Evolutionary conservation across 148 eudicot genomes (phyloP).

Genomic region (Amaranthus palmeri): DNA sequence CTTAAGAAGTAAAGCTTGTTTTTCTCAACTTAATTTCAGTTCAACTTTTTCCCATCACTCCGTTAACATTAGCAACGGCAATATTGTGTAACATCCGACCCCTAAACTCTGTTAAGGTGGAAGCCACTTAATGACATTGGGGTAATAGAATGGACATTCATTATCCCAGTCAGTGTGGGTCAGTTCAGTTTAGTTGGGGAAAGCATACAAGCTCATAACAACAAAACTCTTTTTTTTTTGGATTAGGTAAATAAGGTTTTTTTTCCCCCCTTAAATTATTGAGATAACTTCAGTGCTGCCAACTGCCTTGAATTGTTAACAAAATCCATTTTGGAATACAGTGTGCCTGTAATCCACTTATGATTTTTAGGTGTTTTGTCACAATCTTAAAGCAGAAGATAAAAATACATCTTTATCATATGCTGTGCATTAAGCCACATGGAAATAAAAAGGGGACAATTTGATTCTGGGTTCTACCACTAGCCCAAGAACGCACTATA

Average conservation of each 20-base stretch:
- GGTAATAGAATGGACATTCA: no score
- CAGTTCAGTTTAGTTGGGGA: no score
- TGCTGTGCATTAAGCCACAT: constrained; percentile 2
- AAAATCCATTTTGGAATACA: not conserved
- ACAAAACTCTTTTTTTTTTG: constrained; percentile 6
- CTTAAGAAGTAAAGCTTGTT: no score
- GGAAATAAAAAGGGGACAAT: not conserved
- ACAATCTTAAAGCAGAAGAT: not conserved
- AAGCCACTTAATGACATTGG: no score
- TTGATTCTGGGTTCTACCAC: not conserved
- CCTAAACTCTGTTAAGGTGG: no score
- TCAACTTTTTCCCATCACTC: no score
- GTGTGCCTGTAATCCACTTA: constrained; percentile 1
- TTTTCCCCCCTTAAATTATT: constrained; percentile 12
- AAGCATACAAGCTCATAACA: not conserved
- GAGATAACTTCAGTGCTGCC: not conserved
- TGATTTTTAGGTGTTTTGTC: constrained; percentile 18
- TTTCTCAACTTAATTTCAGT: no score
- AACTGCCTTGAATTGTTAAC: constrained; percentile 4
- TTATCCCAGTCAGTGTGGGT: no score
- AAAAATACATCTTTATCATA: constrained; percentile 2
- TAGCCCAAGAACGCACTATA: not conserved
- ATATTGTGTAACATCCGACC: no score
- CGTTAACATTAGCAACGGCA: no score
- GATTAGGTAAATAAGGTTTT: constrained; percentile 9